Percentiles rank a stretch among this genome's conserved stretches.
Conservation (phyloP, 768 basidiomycete genomes). For the Tricholoma saponaceum region DNA sequence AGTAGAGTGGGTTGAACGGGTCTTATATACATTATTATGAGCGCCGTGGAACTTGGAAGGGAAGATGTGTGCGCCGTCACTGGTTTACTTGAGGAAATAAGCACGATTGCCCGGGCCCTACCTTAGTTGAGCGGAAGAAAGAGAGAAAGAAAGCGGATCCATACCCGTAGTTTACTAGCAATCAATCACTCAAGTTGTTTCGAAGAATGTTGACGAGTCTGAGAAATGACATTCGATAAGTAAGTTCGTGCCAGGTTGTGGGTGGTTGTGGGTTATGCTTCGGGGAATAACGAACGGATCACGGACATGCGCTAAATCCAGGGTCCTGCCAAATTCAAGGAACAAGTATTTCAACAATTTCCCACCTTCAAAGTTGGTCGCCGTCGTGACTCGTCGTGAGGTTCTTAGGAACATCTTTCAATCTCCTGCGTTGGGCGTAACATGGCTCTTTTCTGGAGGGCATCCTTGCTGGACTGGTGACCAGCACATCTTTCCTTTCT, state of each 20-base stretch:
- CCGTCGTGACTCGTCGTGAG: not conserved
- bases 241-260: no score
- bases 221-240: no score
- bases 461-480: slow-evolving; percentile 2
- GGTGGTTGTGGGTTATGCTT: no score
- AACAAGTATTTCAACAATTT: not conserved
- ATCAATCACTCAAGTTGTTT: no score
- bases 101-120: not conserved
- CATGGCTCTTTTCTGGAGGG: not conserved
- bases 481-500: not conserved
- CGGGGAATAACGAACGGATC: not conserved
- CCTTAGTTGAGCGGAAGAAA: not conserved
- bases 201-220: no score
- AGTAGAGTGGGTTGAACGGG: no score
- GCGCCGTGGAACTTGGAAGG: not conserved
- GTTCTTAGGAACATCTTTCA: not conserved
- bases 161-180: no score
- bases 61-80: not conserved
- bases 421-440: not conserved
- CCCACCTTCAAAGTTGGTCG: slow-evolving; percentile 1
- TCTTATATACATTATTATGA: no score
- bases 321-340: slow-evolving; percentile 3
- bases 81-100: not conserved
- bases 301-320: not conserved
- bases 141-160: no score